Evolutionary conservation across 768 basidiomycete genomes (phyloP).

Genomic region (Tulasnella sp.): DNA sequence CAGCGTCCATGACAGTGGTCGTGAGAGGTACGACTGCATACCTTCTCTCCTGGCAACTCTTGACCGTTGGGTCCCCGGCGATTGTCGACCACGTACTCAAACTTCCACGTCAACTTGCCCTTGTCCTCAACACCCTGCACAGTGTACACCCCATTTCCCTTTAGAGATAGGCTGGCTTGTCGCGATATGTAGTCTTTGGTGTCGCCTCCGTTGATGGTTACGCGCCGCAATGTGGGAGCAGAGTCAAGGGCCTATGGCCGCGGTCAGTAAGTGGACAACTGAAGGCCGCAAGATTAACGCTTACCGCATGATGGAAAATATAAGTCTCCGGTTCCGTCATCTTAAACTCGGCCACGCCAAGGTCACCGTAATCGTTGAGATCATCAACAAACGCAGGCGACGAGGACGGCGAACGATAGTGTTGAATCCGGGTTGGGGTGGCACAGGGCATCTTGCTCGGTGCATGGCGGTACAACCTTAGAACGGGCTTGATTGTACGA

Average conservation of each 20-base stretch:
- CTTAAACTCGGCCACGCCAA: constrained; percentile 50
- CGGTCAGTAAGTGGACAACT: background rate
- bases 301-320: constrained; percentile 60
- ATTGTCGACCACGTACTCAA: constrained; percentile 69
- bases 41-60: constrained; percentile 54
- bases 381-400: constrained; percentile 2
- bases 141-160: constrained; percentile 62
- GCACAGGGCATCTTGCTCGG: constrained; percentile 25
- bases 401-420: constrained; percentile 19
- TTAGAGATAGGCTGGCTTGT: constrained; percentile 60
- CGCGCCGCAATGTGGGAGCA: constrained; percentile 56
- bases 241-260: constrained; percentile 25
- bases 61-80: constrained; percentile 38
- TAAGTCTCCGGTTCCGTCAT: constrained; percentile 49
- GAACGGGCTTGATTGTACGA: constrained; percentile 47
- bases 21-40: constrained; percentile 16
- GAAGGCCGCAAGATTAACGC: constrained; percentile 28
- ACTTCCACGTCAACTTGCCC: constrained; percentile 54
- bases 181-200: constrained; percentile 64
- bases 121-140: constrained; percentile 55
- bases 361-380: background rate
- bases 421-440: constrained; percentile 25
- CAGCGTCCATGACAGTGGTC: too few relatives aligned
- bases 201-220: constrained; percentile 57
- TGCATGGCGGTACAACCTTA: constrained; percentile 48